Base-by-base conservation (phyloP, 176 grass and related monocot species). In the Cocos nucifera region DNA sequence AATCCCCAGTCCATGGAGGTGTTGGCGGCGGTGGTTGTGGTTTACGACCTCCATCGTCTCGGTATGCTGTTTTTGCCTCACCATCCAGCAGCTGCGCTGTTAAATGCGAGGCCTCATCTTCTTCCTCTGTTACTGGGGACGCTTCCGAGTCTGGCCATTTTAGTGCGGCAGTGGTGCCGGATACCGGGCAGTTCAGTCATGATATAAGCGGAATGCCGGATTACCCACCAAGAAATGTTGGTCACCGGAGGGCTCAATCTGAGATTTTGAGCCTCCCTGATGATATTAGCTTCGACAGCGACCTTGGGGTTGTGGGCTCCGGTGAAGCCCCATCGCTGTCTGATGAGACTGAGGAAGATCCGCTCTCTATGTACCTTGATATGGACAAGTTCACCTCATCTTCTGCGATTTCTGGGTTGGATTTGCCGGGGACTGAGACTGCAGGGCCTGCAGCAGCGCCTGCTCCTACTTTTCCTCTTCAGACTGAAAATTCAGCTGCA, bases 191-290 rank as follows among this genome's bases (percentile, higher is more conserved):
- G 10, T 44, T 44, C 35, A 44, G 35, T 44, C 57, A 75, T 53
- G 83, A 80, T 64, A 71, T 73, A 14, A 69, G 72, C 21, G 29
- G 75, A 44, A 87, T 82, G 79, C 72, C 76, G 50, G 68, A 69
- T 61, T 73, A 52, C n/a, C 85, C 79, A 51, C 79, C 69, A 29
- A 77, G 85, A 3, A 77, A 75, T 19, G 51, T 48, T 4, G 69
- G 80, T 15, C 85, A 89, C 73, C 73, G 85, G 4, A 80, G 85
- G 26, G 85, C 85, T 70, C 85, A 83, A 65, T 88, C 85, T 39
- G 85, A 88, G 73, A 88, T 88, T 70, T 74, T 88, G 48, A 77
- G 82, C 22, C 85, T 88, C 56, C 85, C 85, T 2, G 80, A 88
- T 26, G 85, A 86, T 64, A 69, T 80, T 17, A 70, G 21, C 77